Percentiles rank a stretch among this genome's conserved stretches.
Evolutionary conservation across 2,329 filamentous ascomycete genomes (phyloP).

Genomic region (Colletotrichum sp.): DNA sequence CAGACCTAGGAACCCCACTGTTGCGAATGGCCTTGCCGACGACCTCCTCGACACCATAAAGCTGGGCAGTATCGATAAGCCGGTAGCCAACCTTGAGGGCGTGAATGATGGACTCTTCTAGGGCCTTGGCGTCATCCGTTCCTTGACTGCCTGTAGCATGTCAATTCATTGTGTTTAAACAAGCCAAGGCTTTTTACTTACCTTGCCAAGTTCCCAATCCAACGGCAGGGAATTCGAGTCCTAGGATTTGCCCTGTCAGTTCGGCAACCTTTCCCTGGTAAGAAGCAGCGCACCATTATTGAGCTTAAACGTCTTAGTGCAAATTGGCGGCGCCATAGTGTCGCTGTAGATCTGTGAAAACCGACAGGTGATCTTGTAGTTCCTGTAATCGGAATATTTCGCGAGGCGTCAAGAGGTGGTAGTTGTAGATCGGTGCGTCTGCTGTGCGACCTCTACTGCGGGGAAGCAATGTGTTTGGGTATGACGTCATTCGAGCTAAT

Average conservation of each 20-base stretch:
- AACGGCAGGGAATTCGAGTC: conserved; percentile 24
- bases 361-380: background rate
- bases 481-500: background rate
- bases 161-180: background rate
- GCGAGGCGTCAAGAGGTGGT: background rate
- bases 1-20: conserved; percentile 35
- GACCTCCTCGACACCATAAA: conserved; percentile 30
- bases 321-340: conserved; percentile 15
- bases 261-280: background rate
- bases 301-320: conserved; percentile 22
- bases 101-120: conserved; percentile 33
- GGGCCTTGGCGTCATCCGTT: conserved; percentile 23
- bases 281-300: conserved; percentile 18
- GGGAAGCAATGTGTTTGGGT: background rate
- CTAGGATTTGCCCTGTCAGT: background rate
- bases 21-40: conserved; percentile 36
- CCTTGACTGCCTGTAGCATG: conserved; percentile 4
- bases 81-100: conserved; percentile 34
- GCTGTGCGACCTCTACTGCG: background rate
- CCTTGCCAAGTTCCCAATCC: conserved; percentile 31
- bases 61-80: conserved; percentile 29
- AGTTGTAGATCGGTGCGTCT: background rate
- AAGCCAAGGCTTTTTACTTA: background rate
- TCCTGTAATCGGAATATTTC: background rate
- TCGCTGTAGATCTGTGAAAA: background rate